Conservation (phyloP, 345 rosid genomes). For the Heritiera fomes region DNA sequence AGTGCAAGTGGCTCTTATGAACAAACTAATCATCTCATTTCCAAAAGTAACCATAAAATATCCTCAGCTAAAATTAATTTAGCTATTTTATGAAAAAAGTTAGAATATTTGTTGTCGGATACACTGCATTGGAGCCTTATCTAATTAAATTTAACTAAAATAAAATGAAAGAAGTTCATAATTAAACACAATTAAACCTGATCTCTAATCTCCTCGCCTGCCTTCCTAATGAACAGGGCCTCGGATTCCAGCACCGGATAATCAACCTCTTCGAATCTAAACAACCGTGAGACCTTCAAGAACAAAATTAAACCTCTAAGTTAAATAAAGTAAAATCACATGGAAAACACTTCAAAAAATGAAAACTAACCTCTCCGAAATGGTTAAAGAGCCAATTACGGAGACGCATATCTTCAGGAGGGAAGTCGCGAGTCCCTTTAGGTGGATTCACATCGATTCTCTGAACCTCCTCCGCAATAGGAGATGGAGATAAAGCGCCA, state of each 20-base stretch:
- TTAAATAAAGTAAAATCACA: background rate
- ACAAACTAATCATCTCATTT: background rate
- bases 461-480: constrained; percentile 44
- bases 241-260: constrained; percentile 89
- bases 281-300: constrained; percentile 62
- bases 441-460: constrained; percentile 89
- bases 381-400: constrained; percentile 89
- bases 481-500: constrained; percentile 49
- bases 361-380: constrained; percentile 64
- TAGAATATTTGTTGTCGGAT: background rate
- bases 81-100: background rate
- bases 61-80: background rate
- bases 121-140: constrained; percentile 10
- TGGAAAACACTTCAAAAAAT: background rate
- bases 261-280: constrained; percentile 90
- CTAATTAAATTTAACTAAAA: background rate
- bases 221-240: constrained; percentile 86
- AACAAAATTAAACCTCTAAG: background rate
- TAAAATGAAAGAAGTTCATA: background rate
- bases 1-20: background rate
- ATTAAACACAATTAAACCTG: constrained; percentile 47
- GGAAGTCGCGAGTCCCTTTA: constrained; percentile 90
- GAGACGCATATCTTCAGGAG: constrained; percentile 93
- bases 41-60: background rate
- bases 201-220: constrained; percentile 93